Evolutionary conservation across 164 flowering plant genomes (phyloP), one percentile per base, ranked within the genome.

Genomic region (Paratinospora sagittata): DNA sequence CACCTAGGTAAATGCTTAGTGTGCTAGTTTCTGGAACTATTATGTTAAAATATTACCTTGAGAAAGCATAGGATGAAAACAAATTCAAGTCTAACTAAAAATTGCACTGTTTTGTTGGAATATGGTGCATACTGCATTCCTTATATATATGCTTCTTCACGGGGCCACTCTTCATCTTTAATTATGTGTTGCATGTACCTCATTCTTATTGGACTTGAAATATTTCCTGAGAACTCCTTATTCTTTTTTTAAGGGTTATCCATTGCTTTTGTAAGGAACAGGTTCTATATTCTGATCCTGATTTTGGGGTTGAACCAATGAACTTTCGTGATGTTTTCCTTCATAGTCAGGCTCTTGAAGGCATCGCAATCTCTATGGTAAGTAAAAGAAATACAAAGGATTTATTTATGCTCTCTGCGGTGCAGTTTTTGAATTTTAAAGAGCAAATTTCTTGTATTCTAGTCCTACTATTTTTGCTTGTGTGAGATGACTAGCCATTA

Each of bases 271-370:
- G 66, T 45, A 16, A 27, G 74, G 49, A n/a, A 57, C 79, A 91
- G 97, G 88, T 80, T 70, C 75, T 85, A 69, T 91, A 87, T 75
- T 80, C 82, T 74, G 95, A 94, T 67, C 73, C 87, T 76, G 90
- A 85, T 63, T 33, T 78, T 61, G 90, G 80, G 17, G 82, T 84
- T 68, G 89, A 86, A 71, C 93, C 88, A 4, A 77, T 83, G 90
- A 87, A 81, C 75, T 94, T 92, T 58, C 85, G 82, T 13, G 91
- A 94, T 60, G 95, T 88, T 7, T 94, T 94, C 77, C 95, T 94
- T 69, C 76, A 74, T 23, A 91, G 98, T 79, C 90, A 88, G 81
- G 97, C 98, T 75, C 91, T 93, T 64, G 97, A 93, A 84, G 98
- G 97, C 80, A 86, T 94, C 34, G 85, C 87, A 69, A 72, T 90